Conservation (phyloP, 31 red algal genomes). For the Asparagopsis taxiformis region DNA sequence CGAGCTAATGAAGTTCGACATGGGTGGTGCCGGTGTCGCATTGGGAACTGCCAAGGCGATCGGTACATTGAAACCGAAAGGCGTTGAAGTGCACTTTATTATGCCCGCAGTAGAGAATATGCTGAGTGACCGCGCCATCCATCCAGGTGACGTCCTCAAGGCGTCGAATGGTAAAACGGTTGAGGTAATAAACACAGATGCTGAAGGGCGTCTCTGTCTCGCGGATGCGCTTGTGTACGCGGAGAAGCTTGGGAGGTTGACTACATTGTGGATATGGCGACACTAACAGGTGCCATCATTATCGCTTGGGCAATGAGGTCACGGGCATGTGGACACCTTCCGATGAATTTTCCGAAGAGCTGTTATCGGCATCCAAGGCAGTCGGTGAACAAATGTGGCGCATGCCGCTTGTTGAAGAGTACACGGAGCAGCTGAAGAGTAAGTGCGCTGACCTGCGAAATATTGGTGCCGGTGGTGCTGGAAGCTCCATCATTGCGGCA, state of each 20-base stretch:
- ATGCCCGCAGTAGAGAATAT: constrained; percentile 91
- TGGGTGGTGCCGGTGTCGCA: constrained; percentile 88
- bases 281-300: constrained; percentile 89
- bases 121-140: constrained; percentile 73
- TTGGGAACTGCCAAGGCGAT: constrained; percentile 83
- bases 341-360: constrained; percentile 53
- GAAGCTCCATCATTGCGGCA: constrained; percentile 82
- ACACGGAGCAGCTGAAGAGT: constrained; percentile 74
- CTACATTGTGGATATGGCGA: constrained; percentile 85
- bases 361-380: constrained; percentile 17
- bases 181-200: constrained; percentile 98
- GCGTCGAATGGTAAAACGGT: constrained; percentile 88
- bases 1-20: constrained; percentile 97
- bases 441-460: constrained; percentile 93
- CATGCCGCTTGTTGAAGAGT: constrained; percentile 82
- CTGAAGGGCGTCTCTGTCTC: constrained; percentile 91
- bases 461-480: constrained; percentile 44
- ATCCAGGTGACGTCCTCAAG: constrained; percentile 89
- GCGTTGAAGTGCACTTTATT: constrained; percentile 80
- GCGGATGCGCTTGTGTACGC: constrained; percentile 95
- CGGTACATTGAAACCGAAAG: constrained; percentile 67
- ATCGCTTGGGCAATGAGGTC: constrained; percentile 85
- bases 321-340: constrained; percentile 68
- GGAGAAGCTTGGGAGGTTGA: constrained; percentile 67
- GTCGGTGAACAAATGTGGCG: constrained; percentile 80